phyloP scores from a whole-genome alignment of 2,329 filamentous ascomycete species.

The Ceratocystiopsis minuta region DNA sequence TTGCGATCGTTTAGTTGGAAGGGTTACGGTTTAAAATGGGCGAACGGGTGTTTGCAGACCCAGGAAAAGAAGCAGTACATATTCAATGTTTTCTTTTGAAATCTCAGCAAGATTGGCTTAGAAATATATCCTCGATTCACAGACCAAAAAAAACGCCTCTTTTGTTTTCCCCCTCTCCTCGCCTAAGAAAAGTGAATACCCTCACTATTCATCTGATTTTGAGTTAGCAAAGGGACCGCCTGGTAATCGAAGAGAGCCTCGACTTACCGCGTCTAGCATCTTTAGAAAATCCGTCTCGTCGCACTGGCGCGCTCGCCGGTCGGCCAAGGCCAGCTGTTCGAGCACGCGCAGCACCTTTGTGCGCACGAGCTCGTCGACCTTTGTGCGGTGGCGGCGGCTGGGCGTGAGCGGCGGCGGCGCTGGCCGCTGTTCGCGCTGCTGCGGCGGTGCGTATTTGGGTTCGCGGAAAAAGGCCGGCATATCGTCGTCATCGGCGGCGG shows the following conservation, averaged over 20 bases:
- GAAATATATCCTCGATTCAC: too few relatives aligned
- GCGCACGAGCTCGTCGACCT: slow-evolving; percentile 63
- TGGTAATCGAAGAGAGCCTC: background rate
- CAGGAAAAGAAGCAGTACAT: too few relatives aligned
- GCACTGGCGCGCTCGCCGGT: slow-evolving; percentile 68
- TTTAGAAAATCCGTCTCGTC: slow-evolving; percentile 86
- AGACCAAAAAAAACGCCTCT: background rate
- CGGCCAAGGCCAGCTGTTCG: slow-evolving; percentile 61
- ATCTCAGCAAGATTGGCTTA: too few relatives aligned
- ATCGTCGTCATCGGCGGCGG: slow-evolving; percentile 40
- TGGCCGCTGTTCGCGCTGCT: slow-evolving; percentile 36
- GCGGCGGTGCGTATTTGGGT: slow-evolving; percentile 18
- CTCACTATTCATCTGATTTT: slow-evolving; percentile 5
- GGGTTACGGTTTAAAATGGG: too few relatives aligned
- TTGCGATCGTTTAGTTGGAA: too few relatives aligned
- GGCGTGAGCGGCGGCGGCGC: slow-evolving; percentile 36
- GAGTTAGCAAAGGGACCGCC: background rate
- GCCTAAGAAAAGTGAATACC: slow-evolving; percentile 2
- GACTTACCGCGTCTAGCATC: slow-evolving; percentile 41
- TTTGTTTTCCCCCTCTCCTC: background rate
- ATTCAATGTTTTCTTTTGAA: too few relatives aligned
- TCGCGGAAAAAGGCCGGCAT: slow-evolving; percentile 75
- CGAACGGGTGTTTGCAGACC: too few relatives aligned
- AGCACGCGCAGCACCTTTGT: slow-evolving; percentile 76
- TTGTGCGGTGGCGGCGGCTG: slow-evolving; percentile 58